A percentile compares a stretch with the other conserved stretches of the same genome.
phyloP scores from a whole-genome alignment of 176 grass and related monocot species.

The Paspalum notatum region DNA sequence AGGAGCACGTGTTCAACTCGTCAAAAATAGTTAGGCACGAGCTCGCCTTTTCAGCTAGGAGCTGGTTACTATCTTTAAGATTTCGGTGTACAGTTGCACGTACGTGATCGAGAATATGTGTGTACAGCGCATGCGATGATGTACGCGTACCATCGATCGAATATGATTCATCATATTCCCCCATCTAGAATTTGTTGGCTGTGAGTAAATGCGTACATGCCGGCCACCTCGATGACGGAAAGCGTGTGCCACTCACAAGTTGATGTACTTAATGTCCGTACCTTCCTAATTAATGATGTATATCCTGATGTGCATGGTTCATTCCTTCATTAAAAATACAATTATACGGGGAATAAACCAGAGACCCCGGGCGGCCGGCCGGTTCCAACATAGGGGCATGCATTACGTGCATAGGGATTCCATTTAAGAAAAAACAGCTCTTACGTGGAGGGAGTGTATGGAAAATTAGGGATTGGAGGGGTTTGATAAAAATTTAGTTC shows the following conservation, averaged over 20 bases:
- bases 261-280: not conserved
- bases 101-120: conserved; percentile 16
- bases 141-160: conserved; percentile 8
- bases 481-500: no score
- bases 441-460: no score
- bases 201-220: not conserved
- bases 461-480: no score
- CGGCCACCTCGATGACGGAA: conserved; percentile 42
- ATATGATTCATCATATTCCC: conserved; percentile 34
- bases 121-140: not conserved
- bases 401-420: not conserved
- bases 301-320: not conserved
- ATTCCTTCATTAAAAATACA: not conserved
- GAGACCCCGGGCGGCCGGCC: no score
- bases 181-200: conserved; percentile 40
- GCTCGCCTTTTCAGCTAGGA: conserved; percentile 18
- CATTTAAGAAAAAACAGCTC: no score
- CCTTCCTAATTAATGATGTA: not conserved
- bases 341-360: not conserved
- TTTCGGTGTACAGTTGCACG: not conserved
- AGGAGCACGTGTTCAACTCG: conserved; percentile 46
- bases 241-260: conserved; percentile 30
- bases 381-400: conserved; percentile 3
- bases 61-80: not conserved
- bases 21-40: conserved; percentile 54